Percentiles rank a stretch among this genome's conserved stretches.
Conservation (phyloP, 2,329 filamentous ascomycete genomes). For the Elsinoe necatrix region DNA sequence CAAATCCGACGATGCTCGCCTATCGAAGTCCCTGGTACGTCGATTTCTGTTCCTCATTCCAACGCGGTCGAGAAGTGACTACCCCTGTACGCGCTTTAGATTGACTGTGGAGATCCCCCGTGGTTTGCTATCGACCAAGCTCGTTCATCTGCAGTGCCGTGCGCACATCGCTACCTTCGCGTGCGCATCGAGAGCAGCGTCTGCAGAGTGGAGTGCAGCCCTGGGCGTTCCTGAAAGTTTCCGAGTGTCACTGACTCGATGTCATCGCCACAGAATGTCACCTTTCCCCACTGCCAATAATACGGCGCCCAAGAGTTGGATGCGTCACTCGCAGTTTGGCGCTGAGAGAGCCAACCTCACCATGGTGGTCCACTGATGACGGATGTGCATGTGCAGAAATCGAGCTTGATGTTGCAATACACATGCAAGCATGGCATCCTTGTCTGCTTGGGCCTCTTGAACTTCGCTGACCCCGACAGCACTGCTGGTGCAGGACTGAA, state of each 20-base stretch:
- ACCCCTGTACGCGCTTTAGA: conserved; percentile 3
- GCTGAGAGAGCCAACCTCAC: neutral
- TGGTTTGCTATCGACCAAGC: neutral
- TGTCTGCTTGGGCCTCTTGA: conserved; percentile 2
- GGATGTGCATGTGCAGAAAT: neutral
- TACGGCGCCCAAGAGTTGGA: conserved; percentile 2
- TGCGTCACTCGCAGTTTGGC: conserved; percentile 8
- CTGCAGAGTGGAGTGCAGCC: conserved; percentile 2
- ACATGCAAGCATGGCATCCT: conserved; percentile 4
- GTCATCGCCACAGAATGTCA: neutral
- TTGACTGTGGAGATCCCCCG: conserved; percentile 1
- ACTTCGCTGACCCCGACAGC: conserved; percentile 10
- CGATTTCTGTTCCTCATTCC: neutral
- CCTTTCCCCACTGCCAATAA: conserved; percentile 8
- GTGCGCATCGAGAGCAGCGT: conserved; percentile 4
- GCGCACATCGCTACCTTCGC: conserved; percentile 4
- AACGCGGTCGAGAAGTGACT: conserved; percentile 4
- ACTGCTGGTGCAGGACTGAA: neutral
- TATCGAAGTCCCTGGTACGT: conserved; percentile 7
- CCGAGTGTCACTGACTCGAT: conserved; percentile 1
- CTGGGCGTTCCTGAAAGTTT: neutral
- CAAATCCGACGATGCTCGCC: conserved; percentile 3
- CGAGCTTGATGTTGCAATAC: neutral
- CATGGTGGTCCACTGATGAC: conserved; percentile 8
- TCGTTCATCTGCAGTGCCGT: neutral